These are phyloP conservation scores for Pontederia paniculata DNA, from an alignment of 176 grass and related monocot species.

Conservation along the genomic window DNA sequence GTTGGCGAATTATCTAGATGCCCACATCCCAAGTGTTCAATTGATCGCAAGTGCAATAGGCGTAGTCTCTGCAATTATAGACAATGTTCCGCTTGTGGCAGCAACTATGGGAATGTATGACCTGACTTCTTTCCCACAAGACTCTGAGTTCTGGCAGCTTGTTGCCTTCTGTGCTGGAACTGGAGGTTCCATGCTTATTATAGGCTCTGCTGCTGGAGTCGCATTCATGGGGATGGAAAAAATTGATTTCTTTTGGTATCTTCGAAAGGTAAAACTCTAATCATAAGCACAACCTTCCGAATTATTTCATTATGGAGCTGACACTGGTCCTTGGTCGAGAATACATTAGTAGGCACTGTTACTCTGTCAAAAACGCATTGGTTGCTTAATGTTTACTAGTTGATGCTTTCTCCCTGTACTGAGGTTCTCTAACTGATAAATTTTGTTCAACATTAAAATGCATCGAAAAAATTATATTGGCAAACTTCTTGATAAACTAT, in stretches of 20 bases:
- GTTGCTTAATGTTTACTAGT: too few relatives aligned
- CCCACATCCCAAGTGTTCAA: slow-evolving; percentile 58
- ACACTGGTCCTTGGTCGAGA: too few relatives aligned
- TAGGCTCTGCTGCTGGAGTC: slow-evolving; percentile 92
- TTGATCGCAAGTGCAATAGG: slow-evolving; percentile 84
- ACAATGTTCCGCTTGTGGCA: slow-evolving; percentile 95
- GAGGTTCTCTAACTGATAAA: too few relatives aligned
- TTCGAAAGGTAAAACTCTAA: slow-evolving; percentile 62
- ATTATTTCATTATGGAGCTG: neutral
- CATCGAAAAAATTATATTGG: too few relatives aligned
- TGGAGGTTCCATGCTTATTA: slow-evolving; percentile 94
- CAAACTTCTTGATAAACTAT: neutral
- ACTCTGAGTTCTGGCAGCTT: slow-evolving; percentile 93
- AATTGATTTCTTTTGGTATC: slow-evolving; percentile 99
- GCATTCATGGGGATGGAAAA: slow-evolving; percentile 99
- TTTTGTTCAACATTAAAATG: too few relatives aligned
- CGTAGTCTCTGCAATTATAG: slow-evolving; percentile 77
- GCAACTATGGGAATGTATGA: slow-evolving; percentile 98
- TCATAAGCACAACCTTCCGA: neutral
- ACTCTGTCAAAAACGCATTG: too few relatives aligned
- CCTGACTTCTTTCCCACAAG: slow-evolving; percentile 71
- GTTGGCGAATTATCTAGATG: slow-evolving; percentile 84
- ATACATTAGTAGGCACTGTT: too few relatives aligned
- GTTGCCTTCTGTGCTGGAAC: slow-evolving; percentile 92
- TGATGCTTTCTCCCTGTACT: too few relatives aligned